Base-by-base conservation (phyloP, 1,284 basidiomycete genomes). In the Pascua sp. region DNA sequence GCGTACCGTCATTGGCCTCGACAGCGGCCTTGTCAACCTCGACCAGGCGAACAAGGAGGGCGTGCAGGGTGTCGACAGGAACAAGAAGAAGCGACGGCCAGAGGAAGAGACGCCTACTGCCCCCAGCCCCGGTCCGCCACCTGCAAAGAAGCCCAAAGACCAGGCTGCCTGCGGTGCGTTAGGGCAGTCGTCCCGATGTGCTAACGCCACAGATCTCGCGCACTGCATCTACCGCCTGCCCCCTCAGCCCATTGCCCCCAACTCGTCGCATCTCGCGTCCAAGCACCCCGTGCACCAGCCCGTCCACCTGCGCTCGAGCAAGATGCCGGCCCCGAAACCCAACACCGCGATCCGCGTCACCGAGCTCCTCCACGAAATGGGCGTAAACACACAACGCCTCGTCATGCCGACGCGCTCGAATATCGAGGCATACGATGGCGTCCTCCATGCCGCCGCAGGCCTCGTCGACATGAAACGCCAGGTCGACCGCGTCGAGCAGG, bases 341-440 rank as follows among this genome's bases (percentile, higher is more conserved):
- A 82, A 85, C 45, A 81, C 87, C n/a, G 83, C 84, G 4, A 84
- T 57, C 84, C 88, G 79, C 36, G 84, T 94, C 65, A 81, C 84
- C 4, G 85, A 88, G 58, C 81, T 86, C 13, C 81, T 96, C 18
- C 75, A 81, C 15, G 90, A 95, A 72, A 81, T 93, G 15, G 86
- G 87, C 12, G 79, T 94, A 41, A 83, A 81, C n/a, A 81, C 85
- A 60, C 81, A 81, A 15, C 84, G 88, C 12, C 82, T 96, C 51
- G 88, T 94, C 62, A 95, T 96, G 91, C 92, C 93, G 13, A 95
- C 93, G 2, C 82, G 85, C 39, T 84, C 86, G 36, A 95, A 91
- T 63, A 80, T 87, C 52, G 80, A 83, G 50, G 84, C 83, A 61
- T 80, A 91, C 40, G 91, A 94, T 61, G 79, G 80, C 5, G 76